Evolutionary conservation across 495 filamentous ascomycete species (phyloP).

Genomic region (Penicillium coffeae): DNA sequence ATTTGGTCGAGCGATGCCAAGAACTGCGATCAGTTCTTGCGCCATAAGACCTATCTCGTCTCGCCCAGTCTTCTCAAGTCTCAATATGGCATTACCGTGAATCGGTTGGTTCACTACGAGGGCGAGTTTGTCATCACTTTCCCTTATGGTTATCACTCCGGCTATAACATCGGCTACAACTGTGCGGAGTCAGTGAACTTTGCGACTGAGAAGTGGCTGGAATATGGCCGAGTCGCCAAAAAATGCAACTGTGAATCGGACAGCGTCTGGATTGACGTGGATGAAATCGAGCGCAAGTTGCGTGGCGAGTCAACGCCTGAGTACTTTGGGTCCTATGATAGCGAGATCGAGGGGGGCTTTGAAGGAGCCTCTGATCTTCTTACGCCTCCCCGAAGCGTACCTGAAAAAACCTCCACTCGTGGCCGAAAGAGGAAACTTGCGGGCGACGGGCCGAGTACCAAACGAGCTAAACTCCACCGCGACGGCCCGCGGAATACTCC

Average conservation of each 20-base stretch:
- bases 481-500: conserved; percentile 71
- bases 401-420: conserved; percentile 56
- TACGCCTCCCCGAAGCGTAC: conserved; percentile 74
- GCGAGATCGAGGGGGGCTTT: conserved; percentile 56
- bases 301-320: conserved; percentile 87
- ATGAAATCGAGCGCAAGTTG: conserved; percentile 89
- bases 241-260: conserved; percentile 94
- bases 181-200: conserved; percentile 99
- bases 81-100: conserved; percentile 90
- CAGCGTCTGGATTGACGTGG: conserved; percentile 97
- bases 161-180: conserved; percentile 97
- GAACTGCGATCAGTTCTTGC: conserved; percentile 91
- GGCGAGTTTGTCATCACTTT: conserved; percentile 99
- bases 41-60: conserved; percentile 98
- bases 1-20: conserved; percentile 97
- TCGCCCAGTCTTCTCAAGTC: conserved; percentile 82
- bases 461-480: conserved; percentile 67
- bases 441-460: conserved; percentile 59
- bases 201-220: conserved; percentile 87
- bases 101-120: conserved; percentile 91
- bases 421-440: conserved; percentile 61
- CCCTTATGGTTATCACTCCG: conserved; percentile 97
- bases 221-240: conserved; percentile 94
- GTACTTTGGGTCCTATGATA: conserved; percentile 71
- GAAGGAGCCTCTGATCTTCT: conserved; percentile 63